Evolutionary conservation across 2,329 filamentous ascomycete genomes (phyloP).

Genomic region (Exophiala viscosa): DNA sequence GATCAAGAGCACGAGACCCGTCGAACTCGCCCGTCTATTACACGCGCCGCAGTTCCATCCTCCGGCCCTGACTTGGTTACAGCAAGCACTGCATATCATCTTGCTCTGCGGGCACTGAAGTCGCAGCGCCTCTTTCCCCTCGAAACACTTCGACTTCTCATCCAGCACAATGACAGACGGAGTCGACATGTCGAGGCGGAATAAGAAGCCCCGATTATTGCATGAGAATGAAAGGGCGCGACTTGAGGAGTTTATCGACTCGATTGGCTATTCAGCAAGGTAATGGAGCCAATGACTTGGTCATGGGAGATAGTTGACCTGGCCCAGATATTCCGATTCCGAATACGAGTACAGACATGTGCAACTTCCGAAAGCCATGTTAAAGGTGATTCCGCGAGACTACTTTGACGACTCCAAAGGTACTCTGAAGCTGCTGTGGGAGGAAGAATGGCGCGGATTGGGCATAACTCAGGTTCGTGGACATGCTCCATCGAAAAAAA

Average conservation of each 20-base stretch:
- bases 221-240: constrained; percentile 76
- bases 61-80: no score
- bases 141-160: background rate
- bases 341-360: constrained; percentile 97
- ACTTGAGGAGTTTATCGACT: constrained; percentile 86
- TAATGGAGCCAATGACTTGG: constrained; percentile 39
- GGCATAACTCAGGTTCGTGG: constrained; percentile 86
- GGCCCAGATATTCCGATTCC: constrained; percentile 77
- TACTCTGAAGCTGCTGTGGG: constrained; percentile 93
- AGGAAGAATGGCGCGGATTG: constrained; percentile 95
- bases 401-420: constrained; percentile 87
- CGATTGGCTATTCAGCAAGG: constrained; percentile 93
- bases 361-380: constrained; percentile 95
- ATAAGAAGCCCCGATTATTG: constrained; percentile 76
- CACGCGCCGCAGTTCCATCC: background rate
- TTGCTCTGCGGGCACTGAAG: no score
- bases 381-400: constrained; percentile 92
- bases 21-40: background rate
- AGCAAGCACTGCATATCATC: no score
- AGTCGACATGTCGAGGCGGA: constrained; percentile 82
- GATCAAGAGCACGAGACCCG: constrained; percentile 18
- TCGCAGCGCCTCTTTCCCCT: background rate
- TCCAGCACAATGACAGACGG: constrained; percentile 42
- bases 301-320: constrained; percentile 3
- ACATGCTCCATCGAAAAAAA: background rate